Conservation (phyloP, 257 asterid species). For the Jaltomata sinuosa region DNA sequence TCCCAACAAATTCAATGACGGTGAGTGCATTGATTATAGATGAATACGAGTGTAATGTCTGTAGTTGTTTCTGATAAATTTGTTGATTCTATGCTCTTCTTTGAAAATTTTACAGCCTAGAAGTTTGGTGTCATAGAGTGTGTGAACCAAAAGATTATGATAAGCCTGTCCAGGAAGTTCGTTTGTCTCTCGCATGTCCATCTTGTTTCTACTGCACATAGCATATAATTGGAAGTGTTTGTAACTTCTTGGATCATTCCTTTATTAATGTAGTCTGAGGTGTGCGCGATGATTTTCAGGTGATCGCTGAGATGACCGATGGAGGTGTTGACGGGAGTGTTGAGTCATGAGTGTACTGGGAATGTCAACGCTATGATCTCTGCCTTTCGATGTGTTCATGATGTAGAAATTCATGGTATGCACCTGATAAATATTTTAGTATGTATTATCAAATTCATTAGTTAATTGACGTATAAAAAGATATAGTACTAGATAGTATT, state of each 20-base stretch:
- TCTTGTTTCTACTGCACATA: not conserved
- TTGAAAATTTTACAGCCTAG: conserved; percentile 43
- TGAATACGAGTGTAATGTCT: not conserved
- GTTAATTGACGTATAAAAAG: not conserved
- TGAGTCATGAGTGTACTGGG: conserved; percentile 86
- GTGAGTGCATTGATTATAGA: not conserved
- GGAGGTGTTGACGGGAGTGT: conserved; percentile 87
- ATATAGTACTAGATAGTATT: not conserved
- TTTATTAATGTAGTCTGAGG: no score
- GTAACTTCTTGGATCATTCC: not conserved
- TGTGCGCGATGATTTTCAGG: conserved; percentile 20
- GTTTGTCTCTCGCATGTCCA: not conserved
- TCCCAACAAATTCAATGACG: conserved; percentile 29
- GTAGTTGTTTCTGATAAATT: not conserved
- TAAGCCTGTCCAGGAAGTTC: conserved; percentile 71
- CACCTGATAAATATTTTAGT: conserved; percentile 24
- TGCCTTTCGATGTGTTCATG: conserved; percentile 92
- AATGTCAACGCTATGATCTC: conserved; percentile 72
- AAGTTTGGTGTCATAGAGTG: conserved; percentile 70
- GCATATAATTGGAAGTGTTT: not conserved
- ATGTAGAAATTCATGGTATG: no score
- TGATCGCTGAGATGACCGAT: conserved; percentile 64
- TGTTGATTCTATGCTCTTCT: not conserved
- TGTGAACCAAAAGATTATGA: conserved; percentile 73
- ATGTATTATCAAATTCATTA: not conserved